These are phyloP conservation scores for Gossypium schwendimanii DNA, from an alignment of 441 rosid species.

Conservation along the genomic window DNA sequence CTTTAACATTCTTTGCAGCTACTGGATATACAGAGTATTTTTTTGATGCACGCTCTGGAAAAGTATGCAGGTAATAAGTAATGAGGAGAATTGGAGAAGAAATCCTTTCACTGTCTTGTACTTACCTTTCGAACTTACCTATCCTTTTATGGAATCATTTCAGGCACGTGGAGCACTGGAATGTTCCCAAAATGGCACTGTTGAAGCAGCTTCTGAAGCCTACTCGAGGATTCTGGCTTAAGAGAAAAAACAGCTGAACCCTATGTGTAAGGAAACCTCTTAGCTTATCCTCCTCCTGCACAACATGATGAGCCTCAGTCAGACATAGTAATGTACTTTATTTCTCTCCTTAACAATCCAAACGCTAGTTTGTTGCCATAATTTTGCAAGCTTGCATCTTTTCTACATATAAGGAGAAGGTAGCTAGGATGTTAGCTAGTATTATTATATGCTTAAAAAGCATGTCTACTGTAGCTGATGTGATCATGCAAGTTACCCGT, in stretches of 20 bases:
- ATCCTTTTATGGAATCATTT: background rate
- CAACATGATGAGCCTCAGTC: background rate
- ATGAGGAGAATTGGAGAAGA: background rate
- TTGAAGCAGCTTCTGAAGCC: constrained; percentile 78
- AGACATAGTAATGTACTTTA: too few relatives aligned
- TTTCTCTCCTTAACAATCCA: constrained; percentile 1
- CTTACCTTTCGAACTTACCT: background rate
- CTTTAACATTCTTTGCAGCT: constrained; percentile 38
- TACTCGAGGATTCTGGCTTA: constrained; percentile 43
- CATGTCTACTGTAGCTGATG: background rate
- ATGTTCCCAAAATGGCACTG: constrained; percentile 86
- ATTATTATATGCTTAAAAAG: background rate
- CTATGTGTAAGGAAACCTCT: background rate
- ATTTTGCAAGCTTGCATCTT: background rate
- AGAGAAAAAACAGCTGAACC: constrained; percentile 24
- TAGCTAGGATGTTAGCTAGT: background rate
- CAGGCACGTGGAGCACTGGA: constrained; percentile 96
- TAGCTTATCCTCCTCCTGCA: background rate
- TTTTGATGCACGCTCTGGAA: constrained; percentile 56
- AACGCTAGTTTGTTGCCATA: background rate
- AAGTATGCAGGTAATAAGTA: constrained; percentile 64
- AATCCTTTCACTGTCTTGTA: background rate
- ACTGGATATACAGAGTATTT: constrained; percentile 86
- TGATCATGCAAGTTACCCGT: background rate
- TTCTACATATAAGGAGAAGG: background rate